Conservation (phyloP, 805 yeast species). For the Candida sphagnicola region DNA sequence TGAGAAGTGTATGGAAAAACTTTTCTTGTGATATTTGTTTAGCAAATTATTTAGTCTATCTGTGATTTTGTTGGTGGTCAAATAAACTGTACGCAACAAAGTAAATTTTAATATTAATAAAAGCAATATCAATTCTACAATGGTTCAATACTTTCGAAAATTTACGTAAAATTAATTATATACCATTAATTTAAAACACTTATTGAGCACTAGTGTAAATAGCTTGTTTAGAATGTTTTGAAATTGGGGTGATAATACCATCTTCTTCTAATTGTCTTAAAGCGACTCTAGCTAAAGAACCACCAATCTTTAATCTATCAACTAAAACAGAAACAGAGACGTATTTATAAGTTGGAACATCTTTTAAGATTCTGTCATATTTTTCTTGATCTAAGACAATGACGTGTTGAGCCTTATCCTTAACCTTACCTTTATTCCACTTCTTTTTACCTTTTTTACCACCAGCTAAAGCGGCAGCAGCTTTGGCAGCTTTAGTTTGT, state of each 20-base stretch:
- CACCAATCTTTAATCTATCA: conserved; percentile 99
- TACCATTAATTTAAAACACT: conserved; percentile 10
- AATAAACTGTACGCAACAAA: too few relatives aligned
- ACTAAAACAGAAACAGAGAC: conserved; percentile 97
- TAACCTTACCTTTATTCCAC: conserved; percentile 99
- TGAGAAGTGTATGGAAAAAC: too few relatives aligned
- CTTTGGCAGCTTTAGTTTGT: conserved; percentile 99
- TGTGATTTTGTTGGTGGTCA: too few relatives aligned
- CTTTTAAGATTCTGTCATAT: conserved; percentile 99
- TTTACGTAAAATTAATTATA: conserved; percentile 1
- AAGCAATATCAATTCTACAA: too few relatives aligned
- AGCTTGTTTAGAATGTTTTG: conserved; percentile 93
- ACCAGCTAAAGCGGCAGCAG: conserved; percentile 99
- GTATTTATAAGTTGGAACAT: conserved; percentile 97
- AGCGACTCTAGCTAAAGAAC: conserved; percentile 98
- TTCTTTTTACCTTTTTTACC: conserved; percentile 99
- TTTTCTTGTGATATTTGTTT: too few relatives aligned
- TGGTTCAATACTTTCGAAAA: neutral
- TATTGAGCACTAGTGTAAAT: conserved; percentile 80
- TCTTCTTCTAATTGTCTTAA: conserved; percentile 91
- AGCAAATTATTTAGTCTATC: too few relatives aligned
- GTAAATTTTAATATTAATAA: too few relatives aligned
- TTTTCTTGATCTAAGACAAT: conserved; percentile 96
- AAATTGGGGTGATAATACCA: conserved; percentile 92
- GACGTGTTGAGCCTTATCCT: conserved; percentile 99